These are phyloP conservation scores for Boletus eberwhitei DNA, from an alignment of 768 basidiomycete genomes.

Conservation along the genomic window DNA sequence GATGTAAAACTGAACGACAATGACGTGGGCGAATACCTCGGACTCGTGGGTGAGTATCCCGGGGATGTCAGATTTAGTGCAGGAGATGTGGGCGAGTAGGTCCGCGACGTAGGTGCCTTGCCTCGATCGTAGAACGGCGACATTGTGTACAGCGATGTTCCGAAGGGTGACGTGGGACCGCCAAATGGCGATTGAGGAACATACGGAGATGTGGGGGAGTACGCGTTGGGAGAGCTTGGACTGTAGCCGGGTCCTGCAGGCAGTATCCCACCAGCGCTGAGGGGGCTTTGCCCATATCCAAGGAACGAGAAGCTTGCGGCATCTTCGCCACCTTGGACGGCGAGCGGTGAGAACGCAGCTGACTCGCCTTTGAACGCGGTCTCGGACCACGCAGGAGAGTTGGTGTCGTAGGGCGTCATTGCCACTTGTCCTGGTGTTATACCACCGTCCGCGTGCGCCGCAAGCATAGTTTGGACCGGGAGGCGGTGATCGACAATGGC, in stretches of 20 bases:
- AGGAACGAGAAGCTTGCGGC: slow-evolving; percentile 68
- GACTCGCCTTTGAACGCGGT: slow-evolving; percentile 76
- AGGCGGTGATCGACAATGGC: slow-evolving; percentile 95
- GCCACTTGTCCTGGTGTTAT: slow-evolving; percentile 91
- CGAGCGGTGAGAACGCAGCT: slow-evolving; percentile 91
- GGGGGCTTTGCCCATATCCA: slow-evolving; percentile 84
- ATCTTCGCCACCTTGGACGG: slow-evolving; percentile 82
- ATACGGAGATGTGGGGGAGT: slow-evolving; percentile 88
- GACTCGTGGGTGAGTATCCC: slow-evolving; percentile 63
- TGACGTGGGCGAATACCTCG: slow-evolving; percentile 81
- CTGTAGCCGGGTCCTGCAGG: slow-evolving; percentile 78
- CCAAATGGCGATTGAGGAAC: slow-evolving; percentile 81
- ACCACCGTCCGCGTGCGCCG: slow-evolving; percentile 76
- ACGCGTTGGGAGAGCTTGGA: too few relatives aligned
- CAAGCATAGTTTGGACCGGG: slow-evolving; percentile 79
- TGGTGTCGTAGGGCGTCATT: slow-evolving; percentile 96
- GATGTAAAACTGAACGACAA: slow-evolving; percentile 87
- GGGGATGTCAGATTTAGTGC: slow-evolving; percentile 80
- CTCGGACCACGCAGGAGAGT: slow-evolving; percentile 82
- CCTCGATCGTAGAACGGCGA: slow-evolving; percentile 78
- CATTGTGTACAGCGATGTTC: slow-evolving; percentile 75
- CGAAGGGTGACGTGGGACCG: slow-evolving; percentile 80
- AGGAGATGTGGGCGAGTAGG: slow-evolving; percentile 86
- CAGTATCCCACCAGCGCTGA: slow-evolving; percentile 87
- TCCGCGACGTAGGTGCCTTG: slow-evolving; percentile 70